Conservation (phyloP, 495 filamentous ascomycete species). For the Neurospora sp. region DNA sequence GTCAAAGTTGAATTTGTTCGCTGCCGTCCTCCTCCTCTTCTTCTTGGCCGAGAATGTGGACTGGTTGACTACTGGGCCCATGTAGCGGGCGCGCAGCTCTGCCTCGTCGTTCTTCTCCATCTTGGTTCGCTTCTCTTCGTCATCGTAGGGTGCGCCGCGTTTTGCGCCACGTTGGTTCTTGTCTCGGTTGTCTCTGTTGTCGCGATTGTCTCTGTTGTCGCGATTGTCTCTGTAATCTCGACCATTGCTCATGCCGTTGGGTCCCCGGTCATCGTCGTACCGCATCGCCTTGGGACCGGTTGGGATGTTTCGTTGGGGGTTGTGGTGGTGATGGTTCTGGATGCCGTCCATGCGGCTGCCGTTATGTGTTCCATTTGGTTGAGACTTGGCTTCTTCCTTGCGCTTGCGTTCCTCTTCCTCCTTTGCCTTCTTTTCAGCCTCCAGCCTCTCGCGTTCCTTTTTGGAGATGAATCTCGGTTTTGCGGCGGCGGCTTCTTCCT, state of each 20-base stretch:
- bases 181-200: constrained; percentile 23
- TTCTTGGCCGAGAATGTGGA: constrained; percentile 94
- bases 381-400: constrained; percentile 35
- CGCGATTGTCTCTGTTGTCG: constrained; percentile 18
- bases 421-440: constrained; percentile 74
- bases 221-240: constrained; percentile 41
- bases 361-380: constrained; percentile 6
- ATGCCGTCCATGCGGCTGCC: constrained; percentile 6
- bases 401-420: constrained; percentile 64
- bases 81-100: constrained; percentile 74
- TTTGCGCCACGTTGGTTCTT: constrained; percentile 23
- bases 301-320: constrained; percentile 39
- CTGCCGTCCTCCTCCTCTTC: constrained; percentile 85
- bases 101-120: constrained; percentile 67
- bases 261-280: constrained; percentile 23
- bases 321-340: constrained; percentile 10
- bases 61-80: constrained; percentile 80
- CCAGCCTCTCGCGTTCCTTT: constrained; percentile 76
- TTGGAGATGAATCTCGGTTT: constrained; percentile 91
- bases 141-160: constrained; percentile 19
- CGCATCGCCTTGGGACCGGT: constrained; percentile 77
- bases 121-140: constrained; percentile 46
- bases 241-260: constrained; percentile 38
- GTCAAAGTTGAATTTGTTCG: constrained; percentile 98
- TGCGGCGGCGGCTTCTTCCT: constrained; percentile 33